Base-by-base conservation (phyloP, 495 filamentous ascomycete genomes). In the Cercophora samala region DNA sequence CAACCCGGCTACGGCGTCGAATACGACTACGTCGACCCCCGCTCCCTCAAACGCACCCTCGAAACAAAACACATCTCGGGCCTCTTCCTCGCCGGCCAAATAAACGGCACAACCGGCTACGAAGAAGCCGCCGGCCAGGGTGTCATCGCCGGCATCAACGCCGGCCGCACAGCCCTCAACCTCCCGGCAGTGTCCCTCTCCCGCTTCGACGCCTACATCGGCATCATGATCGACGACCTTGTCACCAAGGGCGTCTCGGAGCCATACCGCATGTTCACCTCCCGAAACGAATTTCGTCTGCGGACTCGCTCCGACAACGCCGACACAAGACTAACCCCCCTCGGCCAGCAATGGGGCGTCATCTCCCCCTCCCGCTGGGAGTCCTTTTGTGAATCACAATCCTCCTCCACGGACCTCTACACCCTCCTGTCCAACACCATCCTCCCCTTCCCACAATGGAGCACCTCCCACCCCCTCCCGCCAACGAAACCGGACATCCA, bases 191-290 rank as follows among this genome's bases (percentile, higher is more conserved):
- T 97, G 67, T 84, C 83, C 2, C 82, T 99, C 19, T 87, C 85
- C n/a, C 84, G 95, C 65, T 88, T 90, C 15, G 95, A 98, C 76
- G 92, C 90, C 18, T 99, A 97, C 75, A 97, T 99, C 75, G 95
- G 95, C 62, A 89, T 99, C 79, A 97, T 99, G 95, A 95, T 99
- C 75, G 95, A 99, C 78, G 95, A 99, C 75, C 88, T 99, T 56
- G 88, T 97, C 77, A 99, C 95, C 32, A 98, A 97, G 78, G 95
- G 95, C 58, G 94, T 99, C 15, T 92, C 90, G 9, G 95, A 99
- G 78, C 95, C 95, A 0, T 99, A 99, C 79, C 88, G 95, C 67
- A 98, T 99, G 96, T 99, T 99, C 82, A 98, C 95, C 8, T 92
- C 92, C 19, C 89, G 95, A 64, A 93, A 89, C 79, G 95, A 99